phyloP scores from a whole-genome alignment of 2,329 filamentous ascomycete genomes.

The Trichoderma atroviride region DNA sequence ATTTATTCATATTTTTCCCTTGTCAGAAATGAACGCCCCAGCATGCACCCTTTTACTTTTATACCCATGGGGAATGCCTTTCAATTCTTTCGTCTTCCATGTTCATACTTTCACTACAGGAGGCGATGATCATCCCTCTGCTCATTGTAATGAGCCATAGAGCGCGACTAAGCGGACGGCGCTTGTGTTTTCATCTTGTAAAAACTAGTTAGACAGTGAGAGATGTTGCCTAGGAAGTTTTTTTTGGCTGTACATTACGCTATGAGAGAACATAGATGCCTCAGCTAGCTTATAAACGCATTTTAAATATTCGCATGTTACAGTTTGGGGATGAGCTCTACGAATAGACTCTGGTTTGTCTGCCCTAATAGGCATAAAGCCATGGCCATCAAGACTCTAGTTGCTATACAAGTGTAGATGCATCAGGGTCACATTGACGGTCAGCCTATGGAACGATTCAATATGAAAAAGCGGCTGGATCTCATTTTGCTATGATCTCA shows the following conservation, averaged over 20 bases:
- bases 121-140: constrained; percentile 18
- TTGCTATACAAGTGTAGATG: neutral
- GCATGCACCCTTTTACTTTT: constrained; percentile 27
- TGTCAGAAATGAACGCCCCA: constrained; percentile 24
- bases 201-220: constrained; percentile 28
- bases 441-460: neutral
- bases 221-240: constrained; percentile 26
- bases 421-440: neutral
- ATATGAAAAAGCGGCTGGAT: too few species aligned
- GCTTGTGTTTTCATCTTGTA: constrained; percentile 31
- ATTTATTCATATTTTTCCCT: constrained; percentile 19
- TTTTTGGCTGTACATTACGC: constrained; percentile 31
- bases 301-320: neutral
- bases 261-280: constrained; percentile 17
- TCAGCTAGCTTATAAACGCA: constrained; percentile 26
- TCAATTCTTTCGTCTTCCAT: constrained; percentile 22
- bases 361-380: neutral
- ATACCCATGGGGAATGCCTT: constrained; percentile 34
- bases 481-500: too few species aligned
- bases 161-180: constrained; percentile 25
- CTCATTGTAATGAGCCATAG: constrained; percentile 29
- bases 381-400: neutral
- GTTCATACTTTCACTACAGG: constrained; percentile 30
- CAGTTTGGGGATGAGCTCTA: neutral
- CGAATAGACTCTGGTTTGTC: neutral